Evolutionary conservation across 257 asterid species (phyloP), one percentile per base, ranked within the genome.

Genomic region (Solanum ossicruentum): DNA sequence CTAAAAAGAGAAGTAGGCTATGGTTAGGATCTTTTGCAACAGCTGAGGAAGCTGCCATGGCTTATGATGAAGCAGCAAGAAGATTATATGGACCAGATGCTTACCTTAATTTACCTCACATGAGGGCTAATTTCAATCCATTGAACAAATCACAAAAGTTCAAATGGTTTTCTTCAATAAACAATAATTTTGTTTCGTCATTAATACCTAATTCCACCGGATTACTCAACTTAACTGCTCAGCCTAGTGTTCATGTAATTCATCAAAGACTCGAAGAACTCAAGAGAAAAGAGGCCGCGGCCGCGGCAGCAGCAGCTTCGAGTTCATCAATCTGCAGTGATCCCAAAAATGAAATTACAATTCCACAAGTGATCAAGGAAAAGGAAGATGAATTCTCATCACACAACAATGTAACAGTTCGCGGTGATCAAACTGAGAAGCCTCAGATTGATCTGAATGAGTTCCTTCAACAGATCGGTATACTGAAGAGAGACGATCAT

Each of bases 11-110:
- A 60, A 93, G 94, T 75, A 87, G 99, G 17, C 92, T 96, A 51
- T 96, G 98, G 99, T 90, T 96, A 8, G 99, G 98, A 79, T 96
- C 98, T 11, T 96, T 93, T 13, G 89, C 98, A 20, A 96, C 98
- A 0, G 99, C 98, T 0, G 98, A 96, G 80, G 99, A 95, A 87
- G 98, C 99, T 0, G 99, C 98, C 82, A 93, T 95, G 97, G 99
- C 99, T 2, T 96, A 96, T 12, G 98, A 95, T 77, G 99, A 96
- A 85, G 99, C 99, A 0, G 99, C 99, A 1, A 86, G 98, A 60
- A 92, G 98, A 84, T 82, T 96, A 70, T 96, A 96, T 13, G 99
- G 99, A 54, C 92, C 98, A 0, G 98, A 96, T 84, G 98, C 99
- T 67, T 94, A 91, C 93, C 97, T 96, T 57, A 96, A 95, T 86